phyloP scores from a whole-genome alignment of 1,139 yeast genomes.

The Suhomyces maxii region DNA sequence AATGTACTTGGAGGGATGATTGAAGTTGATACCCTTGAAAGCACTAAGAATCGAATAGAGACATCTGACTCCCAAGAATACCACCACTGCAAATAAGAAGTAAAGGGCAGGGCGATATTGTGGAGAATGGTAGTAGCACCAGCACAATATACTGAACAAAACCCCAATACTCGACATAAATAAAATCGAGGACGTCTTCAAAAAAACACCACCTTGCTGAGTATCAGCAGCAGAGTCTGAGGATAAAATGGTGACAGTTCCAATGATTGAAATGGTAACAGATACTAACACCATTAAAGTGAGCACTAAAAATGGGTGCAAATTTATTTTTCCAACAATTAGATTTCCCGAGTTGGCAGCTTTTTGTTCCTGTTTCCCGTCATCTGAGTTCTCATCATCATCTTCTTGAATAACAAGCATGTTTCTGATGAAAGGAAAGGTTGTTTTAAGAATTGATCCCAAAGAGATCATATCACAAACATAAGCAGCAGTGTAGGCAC shows the following conservation, averaged over 20 bases:
- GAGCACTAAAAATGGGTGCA: constrained; percentile 17
- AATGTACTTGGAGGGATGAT: constrained; percentile 16
- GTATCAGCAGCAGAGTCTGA: not conserved
- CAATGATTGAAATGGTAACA: constrained; percentile 17
- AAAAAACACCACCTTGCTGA: not conserved
- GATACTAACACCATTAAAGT: constrained; percentile 18
- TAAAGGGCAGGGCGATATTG: not conserved
- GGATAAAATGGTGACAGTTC: constrained; percentile 8
- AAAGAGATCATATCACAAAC: constrained; percentile 20
- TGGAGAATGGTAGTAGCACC: not conserved
- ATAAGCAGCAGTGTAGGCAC: constrained; percentile 19
- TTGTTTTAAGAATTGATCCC: constrained; percentile 19
- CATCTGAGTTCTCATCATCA: not conserved
- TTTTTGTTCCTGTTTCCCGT: not conserved
- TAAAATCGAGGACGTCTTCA: constrained; percentile 17
- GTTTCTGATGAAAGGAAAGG: constrained; percentile 14
- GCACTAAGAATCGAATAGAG: constrained; percentile 18
- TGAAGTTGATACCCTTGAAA: constrained; percentile 16
- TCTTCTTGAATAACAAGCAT: constrained; percentile 7
- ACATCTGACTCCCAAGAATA: constrained; percentile 16
- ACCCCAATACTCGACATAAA: constrained; percentile 13
- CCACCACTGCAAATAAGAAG: constrained; percentile 8
- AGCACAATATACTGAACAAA: constrained; percentile 1
- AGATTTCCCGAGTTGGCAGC: not conserved
- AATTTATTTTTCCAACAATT: not conserved